Base-by-base conservation (phyloP, 1,284 basidiomycete genomes). In the Kalmanozyma brasiliensis region DNA sequence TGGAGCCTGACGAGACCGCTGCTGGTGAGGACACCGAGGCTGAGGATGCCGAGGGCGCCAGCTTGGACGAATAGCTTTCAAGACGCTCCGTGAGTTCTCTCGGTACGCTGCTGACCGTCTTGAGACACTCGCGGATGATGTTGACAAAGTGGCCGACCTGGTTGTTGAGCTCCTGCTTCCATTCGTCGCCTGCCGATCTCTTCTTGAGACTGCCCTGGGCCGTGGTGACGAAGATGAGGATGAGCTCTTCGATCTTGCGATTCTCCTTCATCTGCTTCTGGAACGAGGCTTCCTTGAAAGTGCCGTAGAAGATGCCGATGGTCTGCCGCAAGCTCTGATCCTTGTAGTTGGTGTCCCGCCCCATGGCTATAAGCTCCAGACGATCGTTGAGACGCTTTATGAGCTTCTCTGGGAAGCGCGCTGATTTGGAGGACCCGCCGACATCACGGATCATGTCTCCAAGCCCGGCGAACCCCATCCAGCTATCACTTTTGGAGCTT, bases 161-260 rank as follows among this genome's bases (percentile, higher is more conserved):
- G 60, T 88, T 89, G 82, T 96, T 94, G 52, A 97, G 87, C 81
- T 96, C 92, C 48, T 88, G 81, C 82, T 96, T 97, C 93, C 94
- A 97, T 51, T 73, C 76, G 42, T 96, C 93, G n/a, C 84, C 85
- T 88, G 78, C 30, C 2, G 73, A 49, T 89, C 91, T 82, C 83
- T 96, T 95, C 86, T 89, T 64, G 35, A 81, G 52, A 43, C 67
- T 60, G 8, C 66, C 62, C 40, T 81, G 78, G 0, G 80, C 91
- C 40, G 93, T 89, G 2, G 94, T 92, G 14, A 94, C 94, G 78
- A 97, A 98, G 86, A 91, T 90, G 48, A 98, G 86, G 64, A 99
- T 95, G 58, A 98, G 88, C 71, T 97, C 94, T 83, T 99, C 96
- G 49, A 98, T 91, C 84, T 95, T 96, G 43, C 96, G 87, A 77